Base-by-base conservation (phyloP, 1,139 yeast genomes). In the Eremothecium sinecaudum region DNA sequence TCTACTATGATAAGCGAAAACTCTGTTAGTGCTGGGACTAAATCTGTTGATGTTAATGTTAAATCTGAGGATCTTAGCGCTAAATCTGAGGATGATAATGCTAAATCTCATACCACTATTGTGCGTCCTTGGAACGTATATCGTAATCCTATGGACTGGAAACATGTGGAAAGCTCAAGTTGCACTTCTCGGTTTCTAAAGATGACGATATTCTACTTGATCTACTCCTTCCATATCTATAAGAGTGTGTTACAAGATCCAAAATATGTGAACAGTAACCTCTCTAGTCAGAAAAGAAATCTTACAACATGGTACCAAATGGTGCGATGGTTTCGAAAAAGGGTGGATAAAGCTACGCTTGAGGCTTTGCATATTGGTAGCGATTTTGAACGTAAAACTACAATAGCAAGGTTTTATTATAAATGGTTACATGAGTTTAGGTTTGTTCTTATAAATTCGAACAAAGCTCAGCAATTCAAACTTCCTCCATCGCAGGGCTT, bases 171-270 rank as follows among this genome's bases (percentile, higher is more conserved):
- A 12, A 35, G 41, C 9, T 34, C 33, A 5, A 30, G 41, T 5
- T 34, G 38, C 18, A 38, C 41, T 21, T 39, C 50, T 5, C 46
- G 48, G 18, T 37, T 42, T 27, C 47, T 42, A 2, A 53, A 50
- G 30, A 44, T 48, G 43, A 50, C 58, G 1, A 22, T 54, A 7
- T 54, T 51, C 32, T 48, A 52, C 33, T 39, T 54, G 45, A 29
- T 53, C 14, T 52, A 53, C 39, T 44, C 57, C 2, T 53, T 31
- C 36, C 43, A 45, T 19, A 29, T 52, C 18, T 51, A 44, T 38
- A 42, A 41, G 29, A 41, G 42, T 24, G 44, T 46, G 5, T 25
- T 39, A 21, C 24, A 19, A 7, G 24, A 17, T 5, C 11, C 19
- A 6, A 17, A 28, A 5, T 29, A 12, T 5, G 23, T 34, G 7